phyloP scores from a whole-genome alignment of 345 rosid genomes.

The Alliaria petiolata region DNA sequence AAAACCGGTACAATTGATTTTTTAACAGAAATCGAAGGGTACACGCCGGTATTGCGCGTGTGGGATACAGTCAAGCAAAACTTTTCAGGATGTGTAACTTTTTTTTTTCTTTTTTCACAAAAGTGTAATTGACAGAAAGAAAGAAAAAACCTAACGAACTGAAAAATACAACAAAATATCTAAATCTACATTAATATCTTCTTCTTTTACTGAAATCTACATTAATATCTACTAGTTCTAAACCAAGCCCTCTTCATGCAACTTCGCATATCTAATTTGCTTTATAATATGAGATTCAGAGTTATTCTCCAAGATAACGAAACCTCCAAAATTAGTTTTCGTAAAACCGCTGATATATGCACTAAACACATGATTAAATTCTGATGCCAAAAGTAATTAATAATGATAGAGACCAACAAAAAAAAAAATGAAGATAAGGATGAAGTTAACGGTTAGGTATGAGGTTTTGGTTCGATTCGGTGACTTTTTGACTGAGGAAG shows the following conservation, averaged over 20 bases:
- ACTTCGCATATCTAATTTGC: background rate
- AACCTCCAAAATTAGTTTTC: background rate
- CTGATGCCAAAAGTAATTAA: background rate
- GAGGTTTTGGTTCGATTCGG: slow-evolving; percentile 35
- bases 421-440: slow-evolving; percentile 43
- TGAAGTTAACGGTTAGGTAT: slow-evolving; percentile 50
- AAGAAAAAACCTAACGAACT: slow-evolving; percentile 14
- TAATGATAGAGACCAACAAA: background rate
- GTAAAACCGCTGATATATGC: background rate
- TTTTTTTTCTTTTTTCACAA: background rate
- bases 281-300: background rate
- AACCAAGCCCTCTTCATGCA: background rate
- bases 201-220: no score
- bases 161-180: slow-evolving; percentile 5
- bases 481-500: slow-evolving; percentile 57
- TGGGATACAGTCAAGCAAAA: slow-evolving; percentile 4
- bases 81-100: slow-evolving; percentile 6
- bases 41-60: background rate
- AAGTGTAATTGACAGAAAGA: slow-evolving; percentile 18
- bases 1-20: no score
- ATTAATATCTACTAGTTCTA: background rate
- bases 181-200: background rate
- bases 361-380: background rate
- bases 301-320: background rate
- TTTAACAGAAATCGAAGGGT: background rate